Conservation (phyloP, 441 rosid genomes). For the Brassica balearica region DNA sequence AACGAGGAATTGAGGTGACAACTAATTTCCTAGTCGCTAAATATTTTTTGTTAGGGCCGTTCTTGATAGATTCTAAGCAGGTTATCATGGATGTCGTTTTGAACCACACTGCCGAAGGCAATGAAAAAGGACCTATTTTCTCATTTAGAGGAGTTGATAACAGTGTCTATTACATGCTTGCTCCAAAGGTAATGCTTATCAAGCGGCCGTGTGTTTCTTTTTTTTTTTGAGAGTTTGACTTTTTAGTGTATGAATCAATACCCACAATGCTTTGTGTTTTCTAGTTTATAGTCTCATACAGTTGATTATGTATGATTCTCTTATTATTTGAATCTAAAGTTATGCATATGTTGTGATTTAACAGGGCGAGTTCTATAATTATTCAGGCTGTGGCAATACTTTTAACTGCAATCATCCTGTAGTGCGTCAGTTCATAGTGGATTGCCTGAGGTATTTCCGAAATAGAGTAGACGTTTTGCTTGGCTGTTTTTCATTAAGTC, state of each 20-base stretch:
- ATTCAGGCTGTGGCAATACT: slow-evolving; percentile 99
- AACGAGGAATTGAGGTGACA: slow-evolving; percentile 92
- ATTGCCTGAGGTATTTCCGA: slow-evolving; percentile 78
- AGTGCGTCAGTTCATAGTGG: slow-evolving; percentile 90
- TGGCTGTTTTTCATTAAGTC: neutral
- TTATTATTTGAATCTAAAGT: slow-evolving; percentile 11
- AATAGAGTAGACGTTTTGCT: neutral
- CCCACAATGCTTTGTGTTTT: slow-evolving; percentile 11
- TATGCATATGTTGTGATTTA: slow-evolving; percentile 41
- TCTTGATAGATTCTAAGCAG: slow-evolving; percentile 55
- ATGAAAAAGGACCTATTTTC: slow-evolving; percentile 85
- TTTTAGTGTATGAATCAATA: neutral
- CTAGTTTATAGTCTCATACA: slow-evolving; percentile 19
- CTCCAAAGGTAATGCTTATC: slow-evolving; percentile 80
- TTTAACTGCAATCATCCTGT: slow-evolving; percentile 98
- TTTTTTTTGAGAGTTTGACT: slow-evolving; percentile 1
- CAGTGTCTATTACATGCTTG: slow-evolving; percentile 94
- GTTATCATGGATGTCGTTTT: slow-evolving; percentile 96
- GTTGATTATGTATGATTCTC: slow-evolving; percentile 2
- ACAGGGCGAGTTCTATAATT: slow-evolving; percentile 97
- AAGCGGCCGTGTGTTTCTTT: slow-evolving; percentile 14
- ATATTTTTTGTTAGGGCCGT: slow-evolving; percentile 24
- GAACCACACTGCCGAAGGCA: slow-evolving; percentile 99
- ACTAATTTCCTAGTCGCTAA: slow-evolving; percentile 33
- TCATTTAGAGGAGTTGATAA: slow-evolving; percentile 97